phyloP scores from a whole-genome alignment of 1,284 basidiomycete species.

The Cutaneotrichosporon dermatis region DNA sequence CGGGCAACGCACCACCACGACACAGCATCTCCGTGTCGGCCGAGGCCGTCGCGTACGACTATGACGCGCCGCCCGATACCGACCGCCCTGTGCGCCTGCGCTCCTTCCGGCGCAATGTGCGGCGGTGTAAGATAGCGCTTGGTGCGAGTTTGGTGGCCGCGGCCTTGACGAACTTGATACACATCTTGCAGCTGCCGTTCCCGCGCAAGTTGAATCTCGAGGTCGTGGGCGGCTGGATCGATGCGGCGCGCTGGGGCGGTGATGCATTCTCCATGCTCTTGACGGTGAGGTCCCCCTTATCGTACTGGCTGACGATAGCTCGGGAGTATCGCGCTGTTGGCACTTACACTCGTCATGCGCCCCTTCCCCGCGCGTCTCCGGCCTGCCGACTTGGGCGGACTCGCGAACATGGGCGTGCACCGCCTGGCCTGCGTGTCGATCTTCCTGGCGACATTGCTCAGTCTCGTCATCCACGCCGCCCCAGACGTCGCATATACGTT shows the following conservation, averaged over 20 bases:
- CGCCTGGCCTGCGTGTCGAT: constrained; percentile 5
- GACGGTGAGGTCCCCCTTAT: constrained; percentile 1
- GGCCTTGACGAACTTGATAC: neutral
- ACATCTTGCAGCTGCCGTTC: neutral
- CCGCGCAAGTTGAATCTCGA: neutral
- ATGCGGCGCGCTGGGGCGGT: neutral
- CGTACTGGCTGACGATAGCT: constrained; percentile 2
- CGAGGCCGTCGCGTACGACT: neutral
- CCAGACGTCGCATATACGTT: constrained; percentile 34
- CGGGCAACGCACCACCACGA: neutral
- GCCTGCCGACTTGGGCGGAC: constrained; percentile 14
- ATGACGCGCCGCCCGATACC: neutral
- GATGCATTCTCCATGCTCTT: constrained; percentile 3
- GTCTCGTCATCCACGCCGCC: constrained; percentile 8
- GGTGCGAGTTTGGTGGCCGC: neutral
- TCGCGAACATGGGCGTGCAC: constrained; percentile 17
- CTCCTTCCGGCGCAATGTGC: constrained; percentile 11
- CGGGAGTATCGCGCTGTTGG: constrained; percentile 4
- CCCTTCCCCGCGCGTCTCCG: constrained; percentile 23
- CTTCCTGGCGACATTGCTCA: constrained; percentile 9
- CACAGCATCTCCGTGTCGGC: neutral
- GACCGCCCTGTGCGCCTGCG: constrained; percentile 10
- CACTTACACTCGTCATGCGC: constrained; percentile 26
- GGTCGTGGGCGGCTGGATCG: neutral
- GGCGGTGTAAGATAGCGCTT: constrained; percentile 9